Percentiles rank a stretch among this genome's conserved stretches.
These are phyloP conservation scores for Trametes meyenii DNA, from an alignment of 768 basidiomycete species.

Conservation along the genomic window DNA sequence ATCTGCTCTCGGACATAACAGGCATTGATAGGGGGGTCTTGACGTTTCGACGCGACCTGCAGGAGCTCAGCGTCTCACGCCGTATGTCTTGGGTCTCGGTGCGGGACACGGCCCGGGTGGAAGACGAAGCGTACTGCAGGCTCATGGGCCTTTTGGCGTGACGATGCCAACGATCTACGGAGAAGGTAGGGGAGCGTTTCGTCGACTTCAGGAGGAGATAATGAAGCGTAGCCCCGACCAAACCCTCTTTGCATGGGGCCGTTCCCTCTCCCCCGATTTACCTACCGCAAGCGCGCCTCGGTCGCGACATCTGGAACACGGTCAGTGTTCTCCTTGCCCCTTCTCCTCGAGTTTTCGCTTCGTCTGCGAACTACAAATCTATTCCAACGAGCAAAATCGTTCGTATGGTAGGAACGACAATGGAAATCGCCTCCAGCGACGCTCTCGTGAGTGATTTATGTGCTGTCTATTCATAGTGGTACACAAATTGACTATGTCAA, in stretches of 20 bases:
- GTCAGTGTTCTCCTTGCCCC: not conserved
- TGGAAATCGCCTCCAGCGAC: not conserved
- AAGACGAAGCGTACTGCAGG: slow-evolving; percentile 6
- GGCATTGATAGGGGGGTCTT: not conserved
- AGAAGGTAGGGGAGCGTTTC: slow-evolving; percentile 2
- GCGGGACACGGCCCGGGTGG: not conserved
- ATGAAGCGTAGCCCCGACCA: not conserved
- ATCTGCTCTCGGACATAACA: not conserved
- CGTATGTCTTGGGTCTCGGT: slow-evolving; percentile 1
- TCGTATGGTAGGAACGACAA: not conserved
- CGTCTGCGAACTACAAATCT: not conserved
- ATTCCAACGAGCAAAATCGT: not conserved
- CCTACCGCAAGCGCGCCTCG: not conserved
- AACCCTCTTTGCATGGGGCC: not conserved
- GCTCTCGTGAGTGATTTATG: not conserved
- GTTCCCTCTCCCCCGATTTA: not conserved
- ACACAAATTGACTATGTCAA: not conserved
- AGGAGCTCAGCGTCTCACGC: not conserved
- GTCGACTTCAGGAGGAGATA: not conserved
- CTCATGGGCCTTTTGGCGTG: slow-evolving; percentile 1
- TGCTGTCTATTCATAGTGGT: not conserved
- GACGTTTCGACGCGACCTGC: not conserved
- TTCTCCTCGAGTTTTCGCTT: not conserved
- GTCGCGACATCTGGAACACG: not conserved
- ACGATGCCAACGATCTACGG: not conserved